phyloP scores from a whole-genome alignment of 169 alveolate genomes.

The Plasmodium fragile region DNA sequence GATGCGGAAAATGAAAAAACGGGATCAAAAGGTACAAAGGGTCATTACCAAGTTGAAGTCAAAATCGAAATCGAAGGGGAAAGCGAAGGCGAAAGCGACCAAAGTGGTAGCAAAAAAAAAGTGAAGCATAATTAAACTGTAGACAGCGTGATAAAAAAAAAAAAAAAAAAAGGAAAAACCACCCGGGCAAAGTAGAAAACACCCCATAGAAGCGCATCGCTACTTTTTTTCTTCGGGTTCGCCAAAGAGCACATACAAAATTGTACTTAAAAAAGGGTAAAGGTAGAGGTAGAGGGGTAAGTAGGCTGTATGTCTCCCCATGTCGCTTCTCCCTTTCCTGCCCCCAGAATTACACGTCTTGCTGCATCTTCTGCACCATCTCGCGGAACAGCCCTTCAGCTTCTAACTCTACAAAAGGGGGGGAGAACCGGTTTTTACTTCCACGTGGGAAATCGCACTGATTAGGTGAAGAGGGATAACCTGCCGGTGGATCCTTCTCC shows the following conservation, averaged over 20 bases:
- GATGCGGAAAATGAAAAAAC: conserved; percentile 43
- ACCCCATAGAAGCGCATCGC: background rate
- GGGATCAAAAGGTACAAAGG: conserved; percentile 52
- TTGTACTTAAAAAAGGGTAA: background rate
- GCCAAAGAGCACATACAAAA: background rate
- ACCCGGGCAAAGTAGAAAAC: background rate
- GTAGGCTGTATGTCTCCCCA: background rate
- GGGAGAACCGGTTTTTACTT: background rate
- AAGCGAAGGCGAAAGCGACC: background rate
- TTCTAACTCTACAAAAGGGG: conserved; percentile 9
- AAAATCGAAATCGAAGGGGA: background rate
- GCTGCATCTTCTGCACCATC: conserved; percentile 22
- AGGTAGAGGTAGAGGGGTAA: background rate
- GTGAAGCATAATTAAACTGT: background rate
- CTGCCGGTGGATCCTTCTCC: background rate
- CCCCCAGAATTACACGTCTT: background rate
- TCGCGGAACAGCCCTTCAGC: conserved; percentile 46
- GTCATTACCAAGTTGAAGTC: conserved; percentile 46
- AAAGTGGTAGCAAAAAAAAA: background rate
- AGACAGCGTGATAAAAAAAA: background rate
- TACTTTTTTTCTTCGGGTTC: background rate
- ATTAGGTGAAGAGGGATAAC: background rate
- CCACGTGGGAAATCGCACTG: background rate
- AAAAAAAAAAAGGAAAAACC: background rate
- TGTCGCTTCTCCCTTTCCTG: background rate